These are phyloP conservation scores for Tricholoma bakamatsutake DNA, from an alignment of 768 basidiomycete genomes.

Conservation along the genomic window DNA sequence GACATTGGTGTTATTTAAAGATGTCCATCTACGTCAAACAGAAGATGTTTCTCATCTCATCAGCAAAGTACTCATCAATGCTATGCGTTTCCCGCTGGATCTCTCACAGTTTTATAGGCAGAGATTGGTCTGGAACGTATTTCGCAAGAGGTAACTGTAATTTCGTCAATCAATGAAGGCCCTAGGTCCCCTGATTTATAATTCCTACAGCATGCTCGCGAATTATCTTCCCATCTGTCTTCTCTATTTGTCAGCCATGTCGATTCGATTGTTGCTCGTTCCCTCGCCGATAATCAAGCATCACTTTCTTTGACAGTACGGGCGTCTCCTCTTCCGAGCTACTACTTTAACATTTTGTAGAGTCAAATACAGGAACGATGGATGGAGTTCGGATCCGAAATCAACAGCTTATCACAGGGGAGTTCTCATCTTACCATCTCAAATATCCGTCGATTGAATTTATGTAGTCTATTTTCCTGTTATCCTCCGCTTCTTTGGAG, in stretches of 20 bases:
- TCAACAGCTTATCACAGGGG: constrained; percentile 10
- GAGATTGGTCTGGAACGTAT: background rate
- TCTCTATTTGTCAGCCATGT: background rate
- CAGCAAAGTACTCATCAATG: background rate
- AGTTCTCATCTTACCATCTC: background rate
- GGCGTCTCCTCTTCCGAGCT: background rate
- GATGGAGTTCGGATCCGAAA: constrained; percentile 6
- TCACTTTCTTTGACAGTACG: constrained; percentile 12
- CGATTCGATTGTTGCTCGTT: background rate
- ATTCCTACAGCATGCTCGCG: background rate
- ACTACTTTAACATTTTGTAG: constrained; percentile 1
- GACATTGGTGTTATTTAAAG: background rate
- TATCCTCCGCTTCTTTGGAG: constrained; percentile 16
- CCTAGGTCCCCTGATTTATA: background rate
- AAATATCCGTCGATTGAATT: background rate
- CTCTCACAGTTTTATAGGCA: background rate
- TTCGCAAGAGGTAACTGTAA: background rate
- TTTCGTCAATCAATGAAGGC: background rate
- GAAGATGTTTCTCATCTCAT: background rate
- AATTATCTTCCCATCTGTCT: background rate
- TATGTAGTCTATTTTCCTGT: constrained; percentile 15
- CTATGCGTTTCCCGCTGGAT: background rate
- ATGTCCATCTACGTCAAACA: background rate
- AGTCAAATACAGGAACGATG: constrained; percentile 8
- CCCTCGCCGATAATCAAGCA: constrained; percentile 5